Conservation (phyloP, 208 protist genomes). For the Crithidia expoeki region DNA sequence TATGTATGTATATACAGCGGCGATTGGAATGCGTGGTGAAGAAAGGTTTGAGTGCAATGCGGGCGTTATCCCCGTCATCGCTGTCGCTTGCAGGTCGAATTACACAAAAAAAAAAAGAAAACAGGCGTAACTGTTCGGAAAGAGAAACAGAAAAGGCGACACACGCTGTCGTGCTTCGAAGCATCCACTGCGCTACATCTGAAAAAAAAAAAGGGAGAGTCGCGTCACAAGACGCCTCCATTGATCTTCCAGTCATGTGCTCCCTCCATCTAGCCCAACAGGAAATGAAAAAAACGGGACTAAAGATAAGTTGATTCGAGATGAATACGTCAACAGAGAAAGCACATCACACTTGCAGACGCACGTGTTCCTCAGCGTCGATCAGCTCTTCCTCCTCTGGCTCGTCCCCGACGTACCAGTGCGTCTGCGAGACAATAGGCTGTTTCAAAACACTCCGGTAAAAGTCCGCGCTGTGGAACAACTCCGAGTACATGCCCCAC, state of each 20-base stretch:
- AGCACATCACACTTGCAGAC: slow-evolving; percentile 9
- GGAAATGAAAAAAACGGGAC: not conserved
- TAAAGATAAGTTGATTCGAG: not conserved
- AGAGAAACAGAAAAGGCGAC: not conserved
- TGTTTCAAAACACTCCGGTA: slow-evolving; percentile 54
- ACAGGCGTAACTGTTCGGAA: not conserved
- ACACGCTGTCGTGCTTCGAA: too few species aligned
- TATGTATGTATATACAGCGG: not conserved
- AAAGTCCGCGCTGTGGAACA: slow-evolving; percentile 67
- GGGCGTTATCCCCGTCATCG: not conserved
- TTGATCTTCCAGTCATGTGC: too few species aligned
- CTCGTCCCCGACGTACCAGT: slow-evolving; percentile 31
- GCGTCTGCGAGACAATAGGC: slow-evolving; percentile 57
- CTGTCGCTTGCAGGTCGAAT: slow-evolving; percentile 11
- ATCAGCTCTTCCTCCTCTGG: slow-evolving; percentile 2
- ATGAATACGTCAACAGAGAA: not conserved
- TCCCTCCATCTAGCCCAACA: too few species aligned
- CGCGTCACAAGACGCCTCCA: too few species aligned
- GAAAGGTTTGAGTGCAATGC: not conserved
- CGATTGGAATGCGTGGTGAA: not conserved
- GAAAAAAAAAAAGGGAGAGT: not conserved
- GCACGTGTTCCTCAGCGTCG: slow-evolving; percentile 8
- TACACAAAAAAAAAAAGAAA: not conserved
- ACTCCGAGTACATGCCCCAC: slow-evolving; percentile 59
- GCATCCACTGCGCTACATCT: too few species aligned